Evolutionary conservation across 768 basidiomycete species (phyloP), one percentile per base, ranked within the genome.

Genomic region (Ephemerocybe angulata): DNA sequence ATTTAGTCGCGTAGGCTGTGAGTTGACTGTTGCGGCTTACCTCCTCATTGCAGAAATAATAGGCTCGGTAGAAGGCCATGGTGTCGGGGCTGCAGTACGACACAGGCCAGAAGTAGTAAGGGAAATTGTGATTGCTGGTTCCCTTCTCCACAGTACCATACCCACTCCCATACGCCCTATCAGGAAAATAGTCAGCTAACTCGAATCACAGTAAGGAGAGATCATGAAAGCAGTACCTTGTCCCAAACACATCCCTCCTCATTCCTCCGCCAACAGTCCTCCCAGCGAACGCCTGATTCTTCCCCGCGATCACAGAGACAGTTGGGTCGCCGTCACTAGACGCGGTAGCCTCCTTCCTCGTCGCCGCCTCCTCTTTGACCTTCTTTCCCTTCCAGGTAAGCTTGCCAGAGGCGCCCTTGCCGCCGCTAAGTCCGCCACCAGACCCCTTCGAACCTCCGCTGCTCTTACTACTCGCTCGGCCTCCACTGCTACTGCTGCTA

Each of bases 91-190:
- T 19, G 6, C 38, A 13, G 17, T 41, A 54, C 7, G 40, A 21
- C 12, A 87, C 38, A 6, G 86, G 86, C 85, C 85, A 87, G 69
- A 77, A 88, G 58, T 74, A 75, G 57, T 84, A 87, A 0, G 86
- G 86, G 62, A 88, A 87, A 2, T 86, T 85, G 58, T 83, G 86
- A 5, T 85, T 85, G 1, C 28, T 21, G 5, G 28, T 31, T 2
- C 47, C 47, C 22, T 28, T 29, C 15, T 17, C 28, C 17, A 30
- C 1, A 3, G 3, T 17, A 30, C 27, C 47, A 31, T 49, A 49
- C 17, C 47, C 47, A 19, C 47, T 49, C 6, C 47, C 47, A 31
- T 49, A 49, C 27, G 29, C 15, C 8, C 47, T 49, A 27, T 3
- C 11, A 3, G 11, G 4, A 46, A 28, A 13, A 2, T 7, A 28